Evolutionary conservation across 75 land plant genomes (phyloP), one percentile per base, ranked within the genome.

Genomic region (Larix kaempferi): DNA sequence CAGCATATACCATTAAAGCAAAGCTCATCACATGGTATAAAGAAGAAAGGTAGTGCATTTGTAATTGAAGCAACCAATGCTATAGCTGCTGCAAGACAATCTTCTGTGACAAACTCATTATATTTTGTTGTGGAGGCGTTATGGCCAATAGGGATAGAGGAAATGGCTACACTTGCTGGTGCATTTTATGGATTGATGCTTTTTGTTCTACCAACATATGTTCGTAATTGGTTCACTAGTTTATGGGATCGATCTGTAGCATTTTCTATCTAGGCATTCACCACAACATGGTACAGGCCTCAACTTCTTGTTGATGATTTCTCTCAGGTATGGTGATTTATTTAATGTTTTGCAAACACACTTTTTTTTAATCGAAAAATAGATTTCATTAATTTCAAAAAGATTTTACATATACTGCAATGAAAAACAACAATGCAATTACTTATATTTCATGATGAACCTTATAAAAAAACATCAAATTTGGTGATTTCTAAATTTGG

Each of bases 171-270:
- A 10, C 77, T 98, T 76, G 88, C 96, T 77, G 92, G 92, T 75
- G 92, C 92, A 19, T 59, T 98, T 33, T 98, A 87, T 78, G 98
- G 99, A 57, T 78, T 91, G 63, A 83, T 95, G 88, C 89, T 98
- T 26, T 84, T 81, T 58, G 87, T 93, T 59, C 88, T 98, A 61
- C 99, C 99, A 74, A 94, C 98, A 41, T 95, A 91, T 85, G 99
- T 98, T 23, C 91, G 94, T 60, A 89, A 81, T 33, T 95, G 99
- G 99, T 93, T 90, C 82, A 81, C 88, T 78, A 86, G 89, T 27
- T 80, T 98, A 73, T 90, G 98, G 56, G 99, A 98, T 78, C 88
- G 90, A 64, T 81, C 94, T 57, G 29, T 75, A 22, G 91, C 89
- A 74, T 81, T 83, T 54, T 62, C 84, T 44, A 81, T 95, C 66